phyloP scores from a whole-genome alignment of 2,329 filamentous ascomycete genomes.

The Calonectria leucothoes region DNA sequence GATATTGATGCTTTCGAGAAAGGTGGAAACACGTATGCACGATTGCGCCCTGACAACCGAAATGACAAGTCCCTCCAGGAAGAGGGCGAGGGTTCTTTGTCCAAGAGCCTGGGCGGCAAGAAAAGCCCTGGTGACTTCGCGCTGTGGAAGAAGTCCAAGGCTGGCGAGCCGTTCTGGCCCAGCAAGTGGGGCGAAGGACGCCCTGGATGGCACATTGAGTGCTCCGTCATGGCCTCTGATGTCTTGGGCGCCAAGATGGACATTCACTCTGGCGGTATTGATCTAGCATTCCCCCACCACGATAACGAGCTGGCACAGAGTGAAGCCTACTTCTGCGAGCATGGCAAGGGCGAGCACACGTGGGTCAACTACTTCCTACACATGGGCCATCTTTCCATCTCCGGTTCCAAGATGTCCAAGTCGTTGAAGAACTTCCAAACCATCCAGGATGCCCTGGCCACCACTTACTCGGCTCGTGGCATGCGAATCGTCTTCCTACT shows the following conservation, averaged over 20 bases:
- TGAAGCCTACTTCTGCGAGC: constrained; percentile 80
- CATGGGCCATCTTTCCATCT: constrained; percentile 89
- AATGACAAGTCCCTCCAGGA: constrained; percentile 86
- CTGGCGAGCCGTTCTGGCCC: constrained; percentile 90
- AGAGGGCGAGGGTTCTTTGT: constrained; percentile 89
- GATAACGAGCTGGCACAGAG: constrained; percentile 93
- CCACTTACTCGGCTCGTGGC: constrained; percentile 79
- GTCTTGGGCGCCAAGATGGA: constrained; percentile 88
- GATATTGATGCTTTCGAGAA: constrained; percentile 89
- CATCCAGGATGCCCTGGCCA: constrained; percentile 82
- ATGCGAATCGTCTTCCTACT: constrained; percentile 89
- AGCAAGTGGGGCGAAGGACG: constrained; percentile 89
- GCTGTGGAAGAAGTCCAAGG: constrained; percentile 92
- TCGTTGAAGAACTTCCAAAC: constrained; percentile 96
- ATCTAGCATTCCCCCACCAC: constrained; percentile 91
- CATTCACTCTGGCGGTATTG: constrained; percentile 92
- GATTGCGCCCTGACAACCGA: constrained; percentile 85
- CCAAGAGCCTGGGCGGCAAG: constrained; percentile 73
- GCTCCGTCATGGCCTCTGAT: constrained; percentile 94
- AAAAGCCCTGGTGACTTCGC: constrained; percentile 86
- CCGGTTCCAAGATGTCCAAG: constrained; percentile 96
- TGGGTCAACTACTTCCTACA: constrained; percentile 98
- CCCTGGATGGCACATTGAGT: constrained; percentile 98
- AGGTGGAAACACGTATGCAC: constrained; percentile 85
- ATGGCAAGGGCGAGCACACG: constrained; percentile 67